Base-by-base conservation (phyloP, 2,329 filamentous ascomycete genomes). In the Blumeriella jaapii region DNA sequence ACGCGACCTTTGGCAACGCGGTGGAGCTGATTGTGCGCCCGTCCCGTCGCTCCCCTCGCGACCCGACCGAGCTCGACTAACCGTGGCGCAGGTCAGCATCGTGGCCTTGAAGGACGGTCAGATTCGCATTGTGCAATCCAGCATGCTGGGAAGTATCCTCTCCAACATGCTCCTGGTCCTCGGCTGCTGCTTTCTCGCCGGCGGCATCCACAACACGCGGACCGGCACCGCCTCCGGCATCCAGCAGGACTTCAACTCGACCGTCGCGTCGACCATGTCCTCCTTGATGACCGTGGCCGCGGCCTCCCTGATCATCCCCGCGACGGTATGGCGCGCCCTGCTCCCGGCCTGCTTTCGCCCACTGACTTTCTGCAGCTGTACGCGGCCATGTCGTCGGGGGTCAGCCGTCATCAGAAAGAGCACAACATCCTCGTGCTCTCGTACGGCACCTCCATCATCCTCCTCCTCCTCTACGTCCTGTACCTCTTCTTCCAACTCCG, bases 41-140 rank as follows among this genome's bases (percentile, higher is more conserved):
- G 10, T 9, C 14, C 18, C 3, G 13, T n/a, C 13, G 5, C 9
- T 20, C 7, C 18, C 16, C 7, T 11, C 11, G 11, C 5, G 17
- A n/a, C n/a, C n/a, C n/a, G n/a, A n/a, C n/a, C n/a, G 24, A 14
- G 18, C 12, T 24, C 6, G 33, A 12, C 42, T 45, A 39, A 42
- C 38, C n/a, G 14, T 29, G 20, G 2, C 40, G 6, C 54, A 89
- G 82, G 83, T 93, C 55, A 93, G 84, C 57, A 89, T 96, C 49
- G 81, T 96, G 45, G 91, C 91, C 12, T 70, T 98, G 29, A 74
- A 68, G 47, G 76, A 91, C 50, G 75, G 77, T 44, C 82, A 96
- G 61, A 93, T 95, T 55, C 78, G 89, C 51, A 87, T 96, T 46
- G 89, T 96, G n/a, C 91, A 96, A 62, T 82, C 89, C 13, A 93